Conservation (phyloP, 805 yeast genomes). For the Lachancea quebecensis region DNA sequence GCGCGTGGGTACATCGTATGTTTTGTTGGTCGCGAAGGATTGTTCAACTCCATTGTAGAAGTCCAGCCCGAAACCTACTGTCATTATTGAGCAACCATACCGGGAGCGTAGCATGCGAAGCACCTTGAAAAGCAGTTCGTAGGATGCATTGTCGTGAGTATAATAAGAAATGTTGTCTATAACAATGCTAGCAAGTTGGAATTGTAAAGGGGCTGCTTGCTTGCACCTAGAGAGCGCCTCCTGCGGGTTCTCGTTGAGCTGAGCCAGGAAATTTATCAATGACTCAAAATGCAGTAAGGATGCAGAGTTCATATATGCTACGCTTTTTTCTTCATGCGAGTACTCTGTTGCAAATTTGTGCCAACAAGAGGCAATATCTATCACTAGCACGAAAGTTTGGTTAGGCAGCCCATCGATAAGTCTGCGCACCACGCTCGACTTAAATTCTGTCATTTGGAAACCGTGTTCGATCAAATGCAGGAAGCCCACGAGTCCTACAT, state of each 20-base stretch:
- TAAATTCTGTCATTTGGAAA: constrained; percentile 17
- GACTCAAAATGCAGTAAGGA: constrained; percentile 20
- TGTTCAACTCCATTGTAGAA: constrained; percentile 26
- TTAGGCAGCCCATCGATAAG: constrained; percentile 4
- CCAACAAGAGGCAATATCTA: constrained; percentile 25
- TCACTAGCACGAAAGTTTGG: constrained; percentile 12
- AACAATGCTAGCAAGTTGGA: constrained; percentile 24
- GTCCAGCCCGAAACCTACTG: constrained; percentile 23
- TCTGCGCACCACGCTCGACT: constrained; percentile 9
- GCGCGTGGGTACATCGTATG: constrained; percentile 12
- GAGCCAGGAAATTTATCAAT: constrained; percentile 16
- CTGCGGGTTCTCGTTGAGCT: constrained; percentile 20
- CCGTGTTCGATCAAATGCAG: constrained; percentile 24
- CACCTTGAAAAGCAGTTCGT: constrained; percentile 13
- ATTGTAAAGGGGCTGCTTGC: constrained; percentile 1
- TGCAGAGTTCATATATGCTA: constrained; percentile 16
- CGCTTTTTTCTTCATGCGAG: constrained; percentile 3
- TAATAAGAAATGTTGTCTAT: constrained; percentile 30
- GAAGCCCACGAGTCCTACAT: constrained; percentile 8
- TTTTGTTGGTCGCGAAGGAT: constrained; percentile 5
- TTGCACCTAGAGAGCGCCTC: constrained; percentile 20
- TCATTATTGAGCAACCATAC: constrained; percentile 27
- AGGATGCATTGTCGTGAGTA: constrained; percentile 13
- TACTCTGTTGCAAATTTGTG: not conserved
- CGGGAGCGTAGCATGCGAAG: constrained; percentile 17